Conservation (phyloP, 148 eudicot species). For the Arbutus unedo region DNA sequence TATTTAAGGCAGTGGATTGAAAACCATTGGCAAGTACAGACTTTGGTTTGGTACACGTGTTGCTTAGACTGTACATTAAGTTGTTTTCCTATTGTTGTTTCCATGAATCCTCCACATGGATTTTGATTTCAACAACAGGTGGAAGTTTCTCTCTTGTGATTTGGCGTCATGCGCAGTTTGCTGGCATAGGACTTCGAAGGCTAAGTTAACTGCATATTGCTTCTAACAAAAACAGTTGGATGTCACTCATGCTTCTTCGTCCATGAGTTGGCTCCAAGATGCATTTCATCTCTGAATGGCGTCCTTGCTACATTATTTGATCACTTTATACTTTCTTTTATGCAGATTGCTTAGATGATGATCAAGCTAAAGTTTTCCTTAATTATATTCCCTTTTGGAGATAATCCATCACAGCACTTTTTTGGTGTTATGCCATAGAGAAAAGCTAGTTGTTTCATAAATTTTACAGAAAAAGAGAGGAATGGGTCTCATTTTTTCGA, state of each 20-base stretch:
- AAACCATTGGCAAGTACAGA: background rate
- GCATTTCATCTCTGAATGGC: background rate
- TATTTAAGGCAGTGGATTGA: background rate
- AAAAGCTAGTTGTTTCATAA: constrained; percentile 16
- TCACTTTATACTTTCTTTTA: background rate
- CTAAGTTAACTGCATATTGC: background rate
- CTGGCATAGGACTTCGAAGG: background rate
- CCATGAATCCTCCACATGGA: background rate
- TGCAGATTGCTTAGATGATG: background rate
- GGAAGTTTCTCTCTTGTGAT: background rate
- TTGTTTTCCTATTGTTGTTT: background rate
- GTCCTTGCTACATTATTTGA: background rate
- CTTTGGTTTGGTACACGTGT: background rate
- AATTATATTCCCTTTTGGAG: background rate
- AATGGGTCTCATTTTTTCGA: constrained; percentile 15
- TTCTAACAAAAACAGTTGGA: background rate
- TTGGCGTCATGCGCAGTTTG: background rate
- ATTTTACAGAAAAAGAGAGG: constrained; percentile 22
- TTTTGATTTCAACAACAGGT: background rate
- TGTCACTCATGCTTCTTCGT: background rate
- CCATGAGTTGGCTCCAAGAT: background rate
- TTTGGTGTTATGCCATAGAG: constrained; percentile 31
- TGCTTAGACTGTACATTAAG: background rate
- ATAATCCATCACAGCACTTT: background rate
- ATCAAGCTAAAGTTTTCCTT: background rate